phyloP scores from a whole-genome alignment of 2,329 filamentous ascomycete species.

The Colletotrichum horii region DNA sequence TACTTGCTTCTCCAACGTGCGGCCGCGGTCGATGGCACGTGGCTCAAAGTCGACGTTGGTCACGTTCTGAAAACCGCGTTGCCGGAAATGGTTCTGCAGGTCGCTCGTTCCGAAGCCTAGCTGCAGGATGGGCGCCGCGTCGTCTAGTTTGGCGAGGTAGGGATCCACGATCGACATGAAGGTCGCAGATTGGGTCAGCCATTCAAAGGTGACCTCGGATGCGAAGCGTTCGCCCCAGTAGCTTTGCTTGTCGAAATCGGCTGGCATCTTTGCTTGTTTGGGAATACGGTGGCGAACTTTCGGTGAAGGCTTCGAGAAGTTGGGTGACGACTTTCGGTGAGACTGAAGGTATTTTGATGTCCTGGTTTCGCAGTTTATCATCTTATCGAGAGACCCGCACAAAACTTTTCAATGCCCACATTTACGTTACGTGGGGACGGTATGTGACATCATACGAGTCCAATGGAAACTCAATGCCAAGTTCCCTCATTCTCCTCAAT shows the following conservation, averaged over 20 bases:
- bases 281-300: not conserved
- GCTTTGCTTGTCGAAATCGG: constrained; percentile 53
- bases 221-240: constrained; percentile 56
- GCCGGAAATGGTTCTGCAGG: constrained; percentile 51
- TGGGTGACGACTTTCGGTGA: not conserved
- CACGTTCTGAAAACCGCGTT: constrained; percentile 44
- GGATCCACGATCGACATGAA: constrained; percentile 47
- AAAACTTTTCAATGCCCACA: constrained; percentile 17
- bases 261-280: not conserved
- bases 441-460: constrained; percentile 16
- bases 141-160: constrained; percentile 32
- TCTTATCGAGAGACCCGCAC: not conserved
- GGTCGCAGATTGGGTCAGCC: constrained; percentile 46
- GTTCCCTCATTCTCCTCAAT: not conserved
- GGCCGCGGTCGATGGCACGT: constrained; percentile 48
- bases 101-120: constrained; percentile 56
- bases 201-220: constrained; percentile 51
- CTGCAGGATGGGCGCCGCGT: constrained; percentile 44
- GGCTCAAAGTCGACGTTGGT: constrained; percentile 58
- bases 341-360: not conserved
- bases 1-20: constrained; percentile 38
- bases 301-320: not conserved
- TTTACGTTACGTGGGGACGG: not conserved
- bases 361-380: not conserved
- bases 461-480: not conserved